Percentiles rank a stretch among this genome's conserved stretches.
These are phyloP conservation scores for Williopsis jadinii DNA, from an alignment of 1,139 yeast species.

Conservation along the genomic window DNA sequence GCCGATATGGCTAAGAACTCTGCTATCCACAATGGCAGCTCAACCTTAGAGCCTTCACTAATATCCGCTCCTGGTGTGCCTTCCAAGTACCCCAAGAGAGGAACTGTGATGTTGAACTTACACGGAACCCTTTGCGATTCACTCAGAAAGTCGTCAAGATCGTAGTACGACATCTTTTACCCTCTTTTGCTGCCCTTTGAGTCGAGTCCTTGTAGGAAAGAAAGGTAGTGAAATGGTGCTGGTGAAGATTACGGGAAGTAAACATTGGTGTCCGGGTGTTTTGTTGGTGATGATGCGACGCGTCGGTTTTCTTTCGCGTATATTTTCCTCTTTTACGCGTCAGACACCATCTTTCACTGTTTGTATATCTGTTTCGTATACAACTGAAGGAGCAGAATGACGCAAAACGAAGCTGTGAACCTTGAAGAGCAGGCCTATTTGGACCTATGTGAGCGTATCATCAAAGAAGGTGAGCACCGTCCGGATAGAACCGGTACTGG, in stretches of 20 bases:
- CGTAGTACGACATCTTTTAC: slow-evolving; percentile 51
- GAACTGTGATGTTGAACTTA: slow-evolving; percentile 68
- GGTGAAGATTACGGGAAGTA: too few species aligned
- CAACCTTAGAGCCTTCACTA: slow-evolving; percentile 58
- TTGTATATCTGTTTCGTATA: too few species aligned
- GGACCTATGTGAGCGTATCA: slow-evolving; percentile 70
- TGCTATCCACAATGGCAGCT: slow-evolving; percentile 88
- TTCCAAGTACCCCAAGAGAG: slow-evolving; percentile 83
- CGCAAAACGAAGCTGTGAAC: slow-evolving; percentile 23
- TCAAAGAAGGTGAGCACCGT: slow-evolving; percentile 79
- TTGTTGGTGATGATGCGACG: too few species aligned
- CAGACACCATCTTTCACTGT: too few species aligned
- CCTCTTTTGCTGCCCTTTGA: too few species aligned
- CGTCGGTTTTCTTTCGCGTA: too few species aligned
- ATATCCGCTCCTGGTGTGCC: slow-evolving; percentile 68
- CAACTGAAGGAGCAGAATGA: slow-evolving; percentile 3
- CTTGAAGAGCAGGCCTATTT: slow-evolving; percentile 79
- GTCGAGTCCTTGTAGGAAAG: too few species aligned
- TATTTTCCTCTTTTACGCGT: too few species aligned
- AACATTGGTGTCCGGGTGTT: too few species aligned
- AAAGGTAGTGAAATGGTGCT: too few species aligned
- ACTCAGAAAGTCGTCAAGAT: slow-evolving; percentile 81
- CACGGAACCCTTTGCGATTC: slow-evolving; percentile 73
- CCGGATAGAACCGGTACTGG: slow-evolving; percentile 98
- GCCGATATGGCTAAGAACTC: slow-evolving; percentile 60